Evolutionary conservation across 169 alveolate genomes (phyloP).

Genomic region (Plasmodium yoelii): DNA sequence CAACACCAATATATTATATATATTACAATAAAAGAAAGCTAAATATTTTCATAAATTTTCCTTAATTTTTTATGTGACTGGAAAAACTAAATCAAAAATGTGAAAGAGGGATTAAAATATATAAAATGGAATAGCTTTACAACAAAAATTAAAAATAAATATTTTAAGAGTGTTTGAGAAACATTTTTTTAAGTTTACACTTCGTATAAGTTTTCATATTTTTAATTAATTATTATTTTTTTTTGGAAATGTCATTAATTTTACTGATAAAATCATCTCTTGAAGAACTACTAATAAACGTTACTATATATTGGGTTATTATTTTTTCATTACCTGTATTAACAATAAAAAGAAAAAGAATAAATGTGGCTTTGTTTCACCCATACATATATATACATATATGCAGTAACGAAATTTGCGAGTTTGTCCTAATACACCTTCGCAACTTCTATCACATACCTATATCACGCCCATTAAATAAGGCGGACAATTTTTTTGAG

Average conservation of each 20-base stretch:
- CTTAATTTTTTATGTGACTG: not conserved
- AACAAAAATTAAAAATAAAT: not conserved
- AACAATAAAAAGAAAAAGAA: not conserved
- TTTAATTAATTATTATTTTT: not conserved
- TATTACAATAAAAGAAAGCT: not conserved
- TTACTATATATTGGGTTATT: conserved; percentile 55
- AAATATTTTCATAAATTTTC: not conserved
- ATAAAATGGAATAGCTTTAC: not conserved
- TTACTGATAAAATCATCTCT: conserved; percentile 65
- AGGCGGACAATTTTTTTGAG: conserved; percentile 52
- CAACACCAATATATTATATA: not conserved
- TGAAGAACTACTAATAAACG: conserved; percentile 46
- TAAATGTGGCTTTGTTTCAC: not conserved
- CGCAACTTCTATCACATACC: conserved; percentile 6
- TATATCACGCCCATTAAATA: conserved; percentile 66
- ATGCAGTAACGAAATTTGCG: not conserved
- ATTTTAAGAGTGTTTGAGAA: too few relatives aligned
- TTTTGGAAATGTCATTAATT: conserved; percentile 23
- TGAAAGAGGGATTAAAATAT: not conserved
- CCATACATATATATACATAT: not conserved
- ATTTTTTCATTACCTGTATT: conserved; percentile 62
- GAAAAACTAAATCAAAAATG: not conserved
- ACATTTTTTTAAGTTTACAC: too few relatives aligned
- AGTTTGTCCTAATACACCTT: too few relatives aligned
- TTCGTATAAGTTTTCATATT: too few relatives aligned